Conservation (phyloP, 2,329 filamentous ascomycete species). For the Colletotrichum tropicicola region DNA sequence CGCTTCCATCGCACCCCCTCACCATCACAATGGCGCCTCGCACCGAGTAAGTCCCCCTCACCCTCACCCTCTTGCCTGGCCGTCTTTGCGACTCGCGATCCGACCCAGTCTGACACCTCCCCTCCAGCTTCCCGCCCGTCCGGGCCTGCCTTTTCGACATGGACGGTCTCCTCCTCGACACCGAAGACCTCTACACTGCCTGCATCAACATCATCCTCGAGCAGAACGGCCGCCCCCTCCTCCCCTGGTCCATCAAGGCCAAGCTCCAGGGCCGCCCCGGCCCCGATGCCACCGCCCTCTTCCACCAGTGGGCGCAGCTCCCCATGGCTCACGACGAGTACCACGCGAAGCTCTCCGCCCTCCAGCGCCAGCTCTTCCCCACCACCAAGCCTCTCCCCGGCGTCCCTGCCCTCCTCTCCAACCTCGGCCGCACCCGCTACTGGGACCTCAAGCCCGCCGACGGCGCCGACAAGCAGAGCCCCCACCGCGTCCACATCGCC, state of each 20-base stretch:
- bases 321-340: slow-evolving; percentile 80
- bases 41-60: slow-evolving; percentile 52
- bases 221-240: slow-evolving; percentile 74
- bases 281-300: slow-evolving; percentile 61
- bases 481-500: slow-evolving; percentile 75
- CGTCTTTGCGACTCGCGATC: background rate
- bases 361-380: slow-evolving; percentile 80
- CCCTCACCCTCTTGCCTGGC: slow-evolving; percentile 39
- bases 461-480: slow-evolving; percentile 34
- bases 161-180: slow-evolving; percentile 95
- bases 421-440: slow-evolving; percentile 63
- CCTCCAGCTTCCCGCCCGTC: slow-evolving; percentile 76
- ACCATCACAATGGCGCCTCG: slow-evolving; percentile 48
- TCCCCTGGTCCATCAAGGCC: slow-evolving; percentile 97
- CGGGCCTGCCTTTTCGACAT: slow-evolving; percentile 98
- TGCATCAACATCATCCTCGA: slow-evolving; percentile 85
- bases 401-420: slow-evolving; percentile 72
- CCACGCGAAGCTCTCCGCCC: slow-evolving; percentile 60
- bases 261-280: slow-evolving; percentile 74
- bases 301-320: slow-evolving; percentile 84
- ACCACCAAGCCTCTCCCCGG: slow-evolving; percentile 81
- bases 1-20: slow-evolving; percentile 9
- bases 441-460: slow-evolving; percentile 49
- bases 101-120: background rate
- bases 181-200: slow-evolving; percentile 87